A percentile compares a stretch with the other conserved stretches of the same genome.
Evolutionary conservation across 352 stramenopile species (phyloP).

Genomic region (Pythium aristosporum): DNA sequence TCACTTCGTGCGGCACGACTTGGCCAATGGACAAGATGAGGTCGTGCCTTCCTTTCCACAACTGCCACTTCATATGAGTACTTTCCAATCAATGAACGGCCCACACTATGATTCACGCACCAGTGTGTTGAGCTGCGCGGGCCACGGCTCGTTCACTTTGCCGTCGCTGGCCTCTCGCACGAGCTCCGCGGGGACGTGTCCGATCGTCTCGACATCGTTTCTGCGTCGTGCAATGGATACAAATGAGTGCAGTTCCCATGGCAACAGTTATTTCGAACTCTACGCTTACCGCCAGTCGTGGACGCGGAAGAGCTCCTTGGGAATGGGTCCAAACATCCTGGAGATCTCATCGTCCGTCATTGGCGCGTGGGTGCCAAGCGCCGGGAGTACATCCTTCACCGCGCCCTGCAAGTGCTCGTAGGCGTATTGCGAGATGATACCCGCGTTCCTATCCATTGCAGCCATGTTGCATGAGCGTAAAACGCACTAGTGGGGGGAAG

Average conservation of each 20-base stretch:
- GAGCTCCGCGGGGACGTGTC: conserved; percentile 91
- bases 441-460: conserved; percentile 69
- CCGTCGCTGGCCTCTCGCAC: conserved; percentile 92
- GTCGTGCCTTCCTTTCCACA: conserved; percentile 92
- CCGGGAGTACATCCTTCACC: conserved; percentile 91
- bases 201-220: conserved; percentile 96
- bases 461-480: not conserved
- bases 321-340: conserved; percentile 94
- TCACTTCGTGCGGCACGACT: conserved; percentile 97
- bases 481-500: not conserved
- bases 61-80: conserved; percentile 28
- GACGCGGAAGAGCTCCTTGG: conserved; percentile 87
- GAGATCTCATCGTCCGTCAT: conserved; percentile 94
- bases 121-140: conserved; percentile 95
- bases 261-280: not conserved
- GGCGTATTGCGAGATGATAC: conserved; percentile 91
- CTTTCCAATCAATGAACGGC: not conserved
- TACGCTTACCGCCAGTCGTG: conserved; percentile 92
- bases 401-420: conserved; percentile 91
- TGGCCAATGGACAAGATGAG: conserved; percentile 96
- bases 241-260: not conserved
- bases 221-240: conserved; percentile 25
- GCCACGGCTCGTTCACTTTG: conserved; percentile 95
- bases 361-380: conserved; percentile 94
- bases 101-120: conserved; percentile 38